Percentiles rank a stretch among this genome's conserved stretches.
Evolutionary conservation across 2,329 filamentous ascomycete genomes (phyloP).

Genomic region (Microdochium trichocladiopsis): DNA sequence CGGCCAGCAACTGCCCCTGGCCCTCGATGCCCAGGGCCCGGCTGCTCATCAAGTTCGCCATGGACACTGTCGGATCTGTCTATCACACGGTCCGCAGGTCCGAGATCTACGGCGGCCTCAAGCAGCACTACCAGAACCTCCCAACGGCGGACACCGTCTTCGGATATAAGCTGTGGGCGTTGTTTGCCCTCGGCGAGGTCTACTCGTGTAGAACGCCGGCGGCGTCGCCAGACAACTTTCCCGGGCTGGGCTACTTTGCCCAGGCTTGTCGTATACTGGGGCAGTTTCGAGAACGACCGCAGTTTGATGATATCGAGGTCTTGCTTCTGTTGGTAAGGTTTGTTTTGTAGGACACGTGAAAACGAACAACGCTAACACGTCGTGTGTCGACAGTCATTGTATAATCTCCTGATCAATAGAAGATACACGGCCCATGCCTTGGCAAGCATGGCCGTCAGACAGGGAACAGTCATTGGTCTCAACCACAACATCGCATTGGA

Average conservation of each 20-base stretch:
- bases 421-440: slow-evolving; percentile 34
- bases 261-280: slow-evolving; percentile 28
- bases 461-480: slow-evolving; percentile 34
- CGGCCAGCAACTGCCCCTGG: slow-evolving; percentile 24
- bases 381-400: slow-evolving; percentile 29
- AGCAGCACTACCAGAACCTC: slow-evolving; percentile 26
- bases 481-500: slow-evolving; percentile 29
- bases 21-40: slow-evolving; percentile 28
- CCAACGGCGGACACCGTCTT: slow-evolving; percentile 22
- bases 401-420: slow-evolving; percentile 34
- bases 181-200: slow-evolving; percentile 38
- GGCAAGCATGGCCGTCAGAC: slow-evolving; percentile 34
- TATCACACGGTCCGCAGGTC: slow-evolving; percentile 34
- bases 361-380: not conserved
- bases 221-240: slow-evolving; percentile 24
- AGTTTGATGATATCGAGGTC: slow-evolving; percentile 34
- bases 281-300: slow-evolving; percentile 32
- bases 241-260: slow-evolving; percentile 34
- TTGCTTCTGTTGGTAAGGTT: slow-evolving; percentile 32
- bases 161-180: slow-evolving; percentile 31
- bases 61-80: slow-evolving; percentile 29
- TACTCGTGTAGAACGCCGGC: slow-evolving; percentile 31
- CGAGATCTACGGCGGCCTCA: slow-evolving; percentile 25
- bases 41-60: slow-evolving; percentile 29
- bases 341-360: not conserved